phyloP scores from a whole-genome alignment of 2,329 filamentous ascomycete species.

The Apiospora kogelbergensis region DNA sequence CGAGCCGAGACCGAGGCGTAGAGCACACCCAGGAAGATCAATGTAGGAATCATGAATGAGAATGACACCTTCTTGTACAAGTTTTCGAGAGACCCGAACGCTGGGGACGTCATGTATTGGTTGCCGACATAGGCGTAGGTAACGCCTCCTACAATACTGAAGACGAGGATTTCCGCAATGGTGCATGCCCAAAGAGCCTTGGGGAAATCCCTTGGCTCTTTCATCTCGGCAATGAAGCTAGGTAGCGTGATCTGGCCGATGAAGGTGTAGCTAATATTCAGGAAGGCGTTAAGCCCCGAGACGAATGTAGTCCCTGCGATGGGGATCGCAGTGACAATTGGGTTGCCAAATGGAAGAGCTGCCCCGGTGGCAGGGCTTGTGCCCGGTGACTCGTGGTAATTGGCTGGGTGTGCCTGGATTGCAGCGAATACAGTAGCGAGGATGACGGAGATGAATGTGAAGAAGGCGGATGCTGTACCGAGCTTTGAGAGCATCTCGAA shows the following conservation, averaged over 20 bases:
- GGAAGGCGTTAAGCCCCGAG: slow-evolving; percentile 78
- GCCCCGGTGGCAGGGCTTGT: slow-evolving; percentile 30
- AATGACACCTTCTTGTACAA: slow-evolving; percentile 86
- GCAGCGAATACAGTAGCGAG: slow-evolving; percentile 81
- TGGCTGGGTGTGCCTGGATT: slow-evolving; percentile 71
- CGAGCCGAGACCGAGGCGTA: slow-evolving; percentile 89
- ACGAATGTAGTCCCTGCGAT: slow-evolving; percentile 75
- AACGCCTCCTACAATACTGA: slow-evolving; percentile 77
- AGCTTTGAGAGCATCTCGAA: slow-evolving; percentile 79
- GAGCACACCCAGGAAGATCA: slow-evolving; percentile 87
- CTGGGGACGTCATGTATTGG: slow-evolving; percentile 84
- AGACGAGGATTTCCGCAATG: slow-evolving; percentile 82
- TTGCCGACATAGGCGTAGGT: slow-evolving; percentile 88
- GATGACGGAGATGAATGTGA: slow-evolving; percentile 87
- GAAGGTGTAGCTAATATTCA: slow-evolving; percentile 96
- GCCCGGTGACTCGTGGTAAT: slow-evolving; percentile 53
- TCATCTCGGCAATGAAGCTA: slow-evolving; percentile 96
- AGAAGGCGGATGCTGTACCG: slow-evolving; percentile 76
- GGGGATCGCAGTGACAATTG: slow-evolving; percentile 68
- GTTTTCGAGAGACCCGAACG: slow-evolving; percentile 79
- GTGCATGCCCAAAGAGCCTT: slow-evolving; percentile 92
- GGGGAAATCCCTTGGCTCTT: slow-evolving; percentile 75
- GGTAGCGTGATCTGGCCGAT: slow-evolving; percentile 94
- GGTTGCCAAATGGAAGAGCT: slow-evolving; percentile 51
- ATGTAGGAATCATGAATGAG: slow-evolving; percentile 92